Base-by-base conservation (phyloP, 2,329 filamentous ascomycete genomes). In the Eutypella sp. region DNA sequence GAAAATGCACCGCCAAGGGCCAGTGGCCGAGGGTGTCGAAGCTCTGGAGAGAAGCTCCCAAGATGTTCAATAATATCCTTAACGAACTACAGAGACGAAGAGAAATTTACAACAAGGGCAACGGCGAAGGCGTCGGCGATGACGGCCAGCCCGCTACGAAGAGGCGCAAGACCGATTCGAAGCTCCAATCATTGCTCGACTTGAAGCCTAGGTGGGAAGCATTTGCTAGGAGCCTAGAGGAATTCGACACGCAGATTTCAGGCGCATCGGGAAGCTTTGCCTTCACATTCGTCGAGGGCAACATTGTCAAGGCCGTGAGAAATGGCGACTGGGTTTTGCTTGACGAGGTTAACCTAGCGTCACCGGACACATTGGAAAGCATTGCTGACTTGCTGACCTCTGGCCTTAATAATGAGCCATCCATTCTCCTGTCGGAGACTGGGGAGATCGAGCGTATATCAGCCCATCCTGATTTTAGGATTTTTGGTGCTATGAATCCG, bases 401-500 rank as follows among this genome's bases (percentile, higher is more conserved):
- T 44, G 87, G 87, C 7, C 76, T 81, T 9, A 81, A 81, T 49
- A 81, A 82, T 27, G 74, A 75, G 1, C 92, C 92, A 1, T 96
- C 89, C 0, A 83, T 99, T 39, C 71, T 99, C 4, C 76, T 99
- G 7, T 91, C 91, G 0, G 93, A 99, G 69, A 93, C 90, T 33
- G 93, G 93, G 31, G 90, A 93, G 56, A 89, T 96, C 37, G 89
- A 97, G 65, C 82, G 91, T 53, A 84, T 99, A 29, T 78, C 84
- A 49, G 93, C 91, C 1, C 92, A 99, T 65, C 85, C 89, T 0
- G 84, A 96, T 53, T 99, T 99, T 65, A 84, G 93, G 33, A 87
- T 99, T 13, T 99, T 99, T 61, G 95, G 89, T 42, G 93, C 95
- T 23, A 99, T 99, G 93, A 99, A 99, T 60, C 93, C 93, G 24